Evolutionary conservation across 2,329 filamentous ascomycete species (phyloP).

Genomic region (Colletotrichum liriopes): DNA sequence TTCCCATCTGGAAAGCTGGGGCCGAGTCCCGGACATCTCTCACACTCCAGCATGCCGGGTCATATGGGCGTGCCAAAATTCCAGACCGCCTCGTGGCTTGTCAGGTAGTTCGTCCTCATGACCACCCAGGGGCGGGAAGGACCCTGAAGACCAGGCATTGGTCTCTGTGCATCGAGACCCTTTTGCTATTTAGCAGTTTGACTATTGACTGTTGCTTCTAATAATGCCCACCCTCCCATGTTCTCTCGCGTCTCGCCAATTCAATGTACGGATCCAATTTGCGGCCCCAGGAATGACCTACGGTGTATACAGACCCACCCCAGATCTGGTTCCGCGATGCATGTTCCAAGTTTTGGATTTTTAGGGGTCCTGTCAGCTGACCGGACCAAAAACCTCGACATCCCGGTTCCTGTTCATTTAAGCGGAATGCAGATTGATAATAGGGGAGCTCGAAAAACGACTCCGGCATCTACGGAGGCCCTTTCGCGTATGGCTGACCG

Average conservation of each 20-base stretch:
- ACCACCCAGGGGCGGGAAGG: conserved; percentile 34
- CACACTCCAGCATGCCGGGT: conserved; percentile 11
- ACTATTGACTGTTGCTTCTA: background rate
- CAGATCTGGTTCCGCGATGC: conserved; percentile 35
- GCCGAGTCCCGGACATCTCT: conserved; percentile 14
- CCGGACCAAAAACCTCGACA: conserved; percentile 26
- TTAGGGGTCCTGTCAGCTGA: conserved; percentile 36
- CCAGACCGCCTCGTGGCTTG: conserved; percentile 40
- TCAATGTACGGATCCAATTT: background rate
- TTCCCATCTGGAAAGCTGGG: conserved; percentile 2
- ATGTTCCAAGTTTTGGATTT: conserved; percentile 38
- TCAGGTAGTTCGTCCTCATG: conserved; percentile 37
- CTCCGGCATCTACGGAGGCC: conserved; percentile 9
- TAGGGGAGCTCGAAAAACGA: background rate
- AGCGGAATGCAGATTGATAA: background rate
- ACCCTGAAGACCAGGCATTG: conserved; percentile 41
- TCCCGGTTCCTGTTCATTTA: conserved; percentile 10
- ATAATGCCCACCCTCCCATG: background rate
- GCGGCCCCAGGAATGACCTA: conserved; percentile 10
- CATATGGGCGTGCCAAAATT: conserved; percentile 26
- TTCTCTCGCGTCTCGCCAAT: background rate
- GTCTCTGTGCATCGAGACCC: conserved; percentile 22
- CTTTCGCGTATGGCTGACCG: background rate
- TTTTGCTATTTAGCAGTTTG: background rate
- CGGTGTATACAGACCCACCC: conserved; percentile 4